A percentile compares a stretch with the other conserved stretches of the same genome.
These are phyloP conservation scores for Microcyclosporella mali DNA, from an alignment of 2,329 filamentous ascomycete genomes.

Conservation along the genomic window DNA sequence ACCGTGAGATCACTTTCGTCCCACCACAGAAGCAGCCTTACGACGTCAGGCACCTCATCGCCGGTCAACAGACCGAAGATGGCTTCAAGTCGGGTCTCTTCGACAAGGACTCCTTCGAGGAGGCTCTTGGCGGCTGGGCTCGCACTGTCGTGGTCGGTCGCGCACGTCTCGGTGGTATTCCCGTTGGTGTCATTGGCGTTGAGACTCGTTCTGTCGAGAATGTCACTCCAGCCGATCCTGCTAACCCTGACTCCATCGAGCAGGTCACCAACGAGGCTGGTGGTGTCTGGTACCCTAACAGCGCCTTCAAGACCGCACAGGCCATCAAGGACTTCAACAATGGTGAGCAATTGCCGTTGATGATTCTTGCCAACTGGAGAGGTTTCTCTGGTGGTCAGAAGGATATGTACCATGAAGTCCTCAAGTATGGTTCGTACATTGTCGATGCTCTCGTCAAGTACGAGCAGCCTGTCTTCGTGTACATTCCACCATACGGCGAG, in stretches of 20 bases:
- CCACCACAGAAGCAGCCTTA: slow-evolving; percentile 78
- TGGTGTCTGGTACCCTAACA: slow-evolving; percentile 99
- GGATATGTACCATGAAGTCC: slow-evolving; percentile 99
- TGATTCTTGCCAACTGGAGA: slow-evolving; percentile 99
- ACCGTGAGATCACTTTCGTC: slow-evolving; percentile 80
- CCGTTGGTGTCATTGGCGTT: slow-evolving; percentile 95
- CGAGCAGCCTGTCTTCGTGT: slow-evolving; percentile 97
- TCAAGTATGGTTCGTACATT: slow-evolving; percentile 99
- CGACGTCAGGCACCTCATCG: slow-evolving; percentile 91
- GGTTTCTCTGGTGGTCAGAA: slow-evolving; percentile 99
- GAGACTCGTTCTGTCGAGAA: slow-evolving; percentile 97
- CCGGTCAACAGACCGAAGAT: slow-evolving; percentile 75
- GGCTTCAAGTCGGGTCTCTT: slow-evolving; percentile 89
- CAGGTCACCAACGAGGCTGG: slow-evolving; percentile 91
- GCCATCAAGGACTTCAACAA: slow-evolving; percentile 99
- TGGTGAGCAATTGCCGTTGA: slow-evolving; percentile 93
- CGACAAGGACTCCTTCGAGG: slow-evolving; percentile 93
- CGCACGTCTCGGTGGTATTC: slow-evolving; percentile 92
- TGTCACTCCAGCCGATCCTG: slow-evolving; percentile 89
- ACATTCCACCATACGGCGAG: slow-evolving; percentile 94
- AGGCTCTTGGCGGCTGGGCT: slow-evolving; percentile 94
- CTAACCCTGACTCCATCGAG: slow-evolving; percentile 97
- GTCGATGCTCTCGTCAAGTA: slow-evolving; percentile 97
- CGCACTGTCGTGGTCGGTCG: slow-evolving; percentile 94
- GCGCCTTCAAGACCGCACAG: slow-evolving; percentile 98